A percentile compares a stretch with the other conserved stretches of the same genome.
These are phyloP conservation scores for Komagataella kurtzmanii DNA, from an alignment of 805 yeast genomes.

Conservation along the genomic window DNA sequence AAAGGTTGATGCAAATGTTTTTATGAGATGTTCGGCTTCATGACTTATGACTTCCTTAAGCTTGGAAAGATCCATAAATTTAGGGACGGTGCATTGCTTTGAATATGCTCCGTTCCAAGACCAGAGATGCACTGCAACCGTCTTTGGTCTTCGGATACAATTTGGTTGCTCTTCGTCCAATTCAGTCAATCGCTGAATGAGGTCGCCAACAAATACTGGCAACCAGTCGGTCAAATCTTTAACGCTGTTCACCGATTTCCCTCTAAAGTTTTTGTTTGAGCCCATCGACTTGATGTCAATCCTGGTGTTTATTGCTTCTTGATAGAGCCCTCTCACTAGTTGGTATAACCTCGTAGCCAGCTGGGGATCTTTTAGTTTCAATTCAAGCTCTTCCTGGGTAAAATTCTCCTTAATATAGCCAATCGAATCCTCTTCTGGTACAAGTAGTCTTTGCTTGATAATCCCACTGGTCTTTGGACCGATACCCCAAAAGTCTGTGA, in stretches of 20 bases:
- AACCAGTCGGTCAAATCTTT: conserved; percentile 68
- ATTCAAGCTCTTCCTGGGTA: conserved; percentile 22
- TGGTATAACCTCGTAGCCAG: conserved; percentile 43
- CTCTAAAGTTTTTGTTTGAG: conserved; percentile 70
- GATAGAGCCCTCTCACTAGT: conserved; percentile 50
- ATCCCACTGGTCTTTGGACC: conserved; percentile 81
- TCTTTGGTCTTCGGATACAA: conserved; percentile 37
- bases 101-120: conserved; percentile 18
- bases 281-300: conserved; percentile 75
- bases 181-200: conserved; percentile 58
- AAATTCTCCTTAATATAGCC: conserved; percentile 37
- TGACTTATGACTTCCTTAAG: conserved; percentile 14
- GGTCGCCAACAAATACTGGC: conserved; percentile 69
- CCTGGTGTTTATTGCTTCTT: conserved; percentile 40
- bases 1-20: conserved; percentile 13
- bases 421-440: conserved; percentile 35
- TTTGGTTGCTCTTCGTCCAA: conserved; percentile 46
- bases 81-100: conserved; percentile 26
- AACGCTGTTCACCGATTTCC: conserved; percentile 32
- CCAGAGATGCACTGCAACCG: conserved; percentile 27
- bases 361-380: conserved; percentile 22
- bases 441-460: conserved; percentile 32
- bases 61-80: conserved; percentile 22
- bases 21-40: conserved; percentile 9
- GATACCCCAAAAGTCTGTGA: conserved; percentile 75